Conservation (phyloP, 2,329 filamentous ascomycete genomes). For the Graphiopsis chlorocephala region DNA sequence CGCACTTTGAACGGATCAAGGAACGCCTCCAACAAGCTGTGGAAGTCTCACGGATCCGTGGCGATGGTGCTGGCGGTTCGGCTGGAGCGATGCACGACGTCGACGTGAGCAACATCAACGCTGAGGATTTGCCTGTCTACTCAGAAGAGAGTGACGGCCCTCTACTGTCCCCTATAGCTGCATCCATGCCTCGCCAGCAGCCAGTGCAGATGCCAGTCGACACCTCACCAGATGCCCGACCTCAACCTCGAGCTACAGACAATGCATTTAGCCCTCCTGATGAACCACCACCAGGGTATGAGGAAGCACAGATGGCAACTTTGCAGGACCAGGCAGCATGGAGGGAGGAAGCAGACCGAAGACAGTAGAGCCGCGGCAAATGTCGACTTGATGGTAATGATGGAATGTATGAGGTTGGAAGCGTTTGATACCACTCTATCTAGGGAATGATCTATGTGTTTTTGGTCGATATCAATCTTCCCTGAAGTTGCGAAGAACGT, state of each 20-base stretch:
- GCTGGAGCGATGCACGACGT: conserved; percentile 46
- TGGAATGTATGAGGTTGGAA: background rate
- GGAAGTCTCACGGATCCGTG: conserved; percentile 59
- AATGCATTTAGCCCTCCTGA: conserved; percentile 52
- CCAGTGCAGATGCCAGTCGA: conserved; percentile 22
- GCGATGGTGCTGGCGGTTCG: conserved; percentile 19
- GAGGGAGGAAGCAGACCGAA: conserved; percentile 31
- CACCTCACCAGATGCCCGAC: conserved; percentile 22
- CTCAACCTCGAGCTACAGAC: conserved; percentile 20
- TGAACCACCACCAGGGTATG: conserved; percentile 87
- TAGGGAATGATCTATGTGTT: background rate
- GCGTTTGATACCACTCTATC: conserved; percentile 12
- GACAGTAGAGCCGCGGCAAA: background rate
- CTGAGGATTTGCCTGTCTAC: conserved; percentile 87
- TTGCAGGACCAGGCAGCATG: conserved; percentile 70
- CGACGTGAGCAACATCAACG: conserved; percentile 64
- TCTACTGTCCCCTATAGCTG: conserved; percentile 27
- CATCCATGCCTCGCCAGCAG: conserved; percentile 34
- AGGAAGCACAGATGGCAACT: conserved; percentile 82
- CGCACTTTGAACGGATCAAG: conserved; percentile 77
- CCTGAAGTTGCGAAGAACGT: background rate
- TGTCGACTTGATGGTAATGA: background rate
- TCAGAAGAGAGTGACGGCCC: conserved; percentile 55
- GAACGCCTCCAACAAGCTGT: conserved; percentile 79
- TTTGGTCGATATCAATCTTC: background rate